Percentiles rank a stretch among this genome's conserved stretches.
Conservation (phyloP, 371 early-diverging fungal species). For the Mortierella sp. region DNA sequence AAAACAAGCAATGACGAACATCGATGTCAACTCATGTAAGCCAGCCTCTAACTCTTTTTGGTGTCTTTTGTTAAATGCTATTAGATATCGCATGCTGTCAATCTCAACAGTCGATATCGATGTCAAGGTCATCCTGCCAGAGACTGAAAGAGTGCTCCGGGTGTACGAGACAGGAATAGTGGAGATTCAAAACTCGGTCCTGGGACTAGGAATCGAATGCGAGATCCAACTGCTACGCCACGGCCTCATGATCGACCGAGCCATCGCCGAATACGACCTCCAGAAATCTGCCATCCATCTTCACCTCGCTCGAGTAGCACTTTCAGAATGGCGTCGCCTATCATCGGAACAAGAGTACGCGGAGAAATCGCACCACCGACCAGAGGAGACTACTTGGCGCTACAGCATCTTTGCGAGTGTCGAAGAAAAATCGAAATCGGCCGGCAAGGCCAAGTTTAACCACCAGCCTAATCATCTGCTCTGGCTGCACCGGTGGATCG, state of each 20-base stretch:
- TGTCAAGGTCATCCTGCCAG: slow-evolving; percentile 28
- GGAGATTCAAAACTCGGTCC: slow-evolving; percentile 50
- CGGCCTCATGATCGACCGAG: slow-evolving; percentile 61
- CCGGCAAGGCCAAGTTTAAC: slow-evolving; percentile 20
- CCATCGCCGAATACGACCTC: slow-evolving; percentile 67
- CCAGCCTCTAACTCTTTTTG: neutral
- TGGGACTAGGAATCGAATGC: slow-evolving; percentile 64
- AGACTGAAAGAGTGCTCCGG: slow-evolving; percentile 28
- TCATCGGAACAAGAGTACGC: slow-evolving; percentile 66
- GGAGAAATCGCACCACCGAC: slow-evolving; percentile 57
- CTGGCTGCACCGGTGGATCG: slow-evolving; percentile 69
- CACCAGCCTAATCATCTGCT: slow-evolving; percentile 66
- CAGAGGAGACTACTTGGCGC: slow-evolving; percentile 59
- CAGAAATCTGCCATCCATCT: slow-evolving; percentile 68
- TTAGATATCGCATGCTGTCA: slow-evolving; percentile 60
- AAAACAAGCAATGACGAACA: neutral
- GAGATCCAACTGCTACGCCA: slow-evolving; percentile 64
- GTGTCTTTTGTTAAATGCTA: neutral
- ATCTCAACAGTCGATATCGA: slow-evolving; percentile 47
- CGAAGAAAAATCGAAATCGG: slow-evolving; percentile 26
- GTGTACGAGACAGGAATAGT: slow-evolving; percentile 19
- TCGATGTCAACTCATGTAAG: neutral
- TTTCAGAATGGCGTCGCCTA: slow-evolving; percentile 65
- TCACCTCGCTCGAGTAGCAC: slow-evolving; percentile 60
- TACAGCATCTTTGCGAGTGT: slow-evolving; percentile 29